Percentiles rank a stretch among this genome's conserved stretches.
Conservation (phyloP, 495 filamentous ascomycete species). For the Podospora bellae-mahoneyi region DNA sequence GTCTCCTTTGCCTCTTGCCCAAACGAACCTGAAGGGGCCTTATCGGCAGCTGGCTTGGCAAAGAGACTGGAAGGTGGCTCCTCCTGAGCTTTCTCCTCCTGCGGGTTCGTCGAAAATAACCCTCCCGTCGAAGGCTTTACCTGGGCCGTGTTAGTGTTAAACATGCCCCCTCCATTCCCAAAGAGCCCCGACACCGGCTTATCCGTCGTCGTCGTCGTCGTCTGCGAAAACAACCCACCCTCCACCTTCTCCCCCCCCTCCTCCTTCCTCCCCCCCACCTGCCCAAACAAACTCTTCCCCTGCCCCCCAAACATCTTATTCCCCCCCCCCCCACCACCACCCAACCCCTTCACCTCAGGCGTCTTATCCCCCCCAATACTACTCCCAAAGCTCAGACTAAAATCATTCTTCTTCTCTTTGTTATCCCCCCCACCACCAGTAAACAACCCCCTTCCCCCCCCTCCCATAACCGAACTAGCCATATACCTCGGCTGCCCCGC, state of each 20-base stretch:
- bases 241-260: not conserved
- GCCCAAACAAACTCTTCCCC: not conserved
- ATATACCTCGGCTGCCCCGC: constrained; percentile 61
- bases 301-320: not conserved
- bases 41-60: not conserved
- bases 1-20: not conserved
- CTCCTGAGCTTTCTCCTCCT: not conserved
- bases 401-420: constrained; percentile 5
- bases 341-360: constrained; percentile 10
- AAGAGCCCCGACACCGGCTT: no score
- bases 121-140: no score
- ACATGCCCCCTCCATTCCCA: no score
- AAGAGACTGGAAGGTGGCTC: not conserved
- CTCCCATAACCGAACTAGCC: constrained; percentile 60
- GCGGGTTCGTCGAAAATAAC: no score
- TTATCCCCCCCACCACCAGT: not conserved
- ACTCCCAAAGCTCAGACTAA: not conserved
- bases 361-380: not conserved
- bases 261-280: not conserved
- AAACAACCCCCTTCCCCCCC: constrained; percentile 6
- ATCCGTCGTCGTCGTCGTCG: no score
- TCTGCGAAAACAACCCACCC: not conserved
- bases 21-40: not conserved
- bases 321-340: not conserved
- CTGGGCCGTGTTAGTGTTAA: no score